Evolutionary conservation across 2,329 filamentous ascomycete species (phyloP), one percentile per base, ranked within the genome.

Genomic region (Lithohypha guttulata): DNA sequence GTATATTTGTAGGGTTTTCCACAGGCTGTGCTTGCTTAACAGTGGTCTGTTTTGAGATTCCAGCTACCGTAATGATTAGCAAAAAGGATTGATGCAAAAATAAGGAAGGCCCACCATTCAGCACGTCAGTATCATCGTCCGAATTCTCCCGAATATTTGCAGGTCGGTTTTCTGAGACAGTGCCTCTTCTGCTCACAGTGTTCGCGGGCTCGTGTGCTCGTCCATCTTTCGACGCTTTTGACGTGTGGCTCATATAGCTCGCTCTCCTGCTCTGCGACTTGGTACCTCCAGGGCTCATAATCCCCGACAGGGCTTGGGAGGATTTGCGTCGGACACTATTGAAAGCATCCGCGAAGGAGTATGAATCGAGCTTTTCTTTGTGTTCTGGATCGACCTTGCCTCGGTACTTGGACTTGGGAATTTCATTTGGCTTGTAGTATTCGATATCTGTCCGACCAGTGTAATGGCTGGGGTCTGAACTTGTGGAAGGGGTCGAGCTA

Each of bases 361-460:
- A 69, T 8, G 62, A 59, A 9, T 62, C 60, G 32, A 69, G 46
- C 22, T 46, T 55, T 28, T 60, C 58, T 46, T 64, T 57, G 45
- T 68, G 65, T 44, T 59, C 58, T 36, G 59, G 59, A 44, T 69
- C 64, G 45, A 65, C 63, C 1, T 64, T 65, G 7, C 66, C 66
- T 10, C 57, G 58, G 46, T 69, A 69, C 42, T 69, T 69, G 21
- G 66, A 66, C 11, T 56, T 59, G 1, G 66, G 66, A 13, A 66
- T 57, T 49, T 69, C 65, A 48, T 61, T 51, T 14, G 63, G 62
- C 41, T 61, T 61, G 52, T 68, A 69, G 46, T 69, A 63, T 56
- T 67, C 59, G 42, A 68, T 57, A 43, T 65, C 63, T 31, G 62
- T 52, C 10, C 51, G 53, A 31, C 28, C 31, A 28, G 46, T 51